Percentiles rank a stretch among this genome's conserved stretches.
Conservation (phyloP, 805 yeast genomes). For the Barnettozyma pratensis region DNA sequence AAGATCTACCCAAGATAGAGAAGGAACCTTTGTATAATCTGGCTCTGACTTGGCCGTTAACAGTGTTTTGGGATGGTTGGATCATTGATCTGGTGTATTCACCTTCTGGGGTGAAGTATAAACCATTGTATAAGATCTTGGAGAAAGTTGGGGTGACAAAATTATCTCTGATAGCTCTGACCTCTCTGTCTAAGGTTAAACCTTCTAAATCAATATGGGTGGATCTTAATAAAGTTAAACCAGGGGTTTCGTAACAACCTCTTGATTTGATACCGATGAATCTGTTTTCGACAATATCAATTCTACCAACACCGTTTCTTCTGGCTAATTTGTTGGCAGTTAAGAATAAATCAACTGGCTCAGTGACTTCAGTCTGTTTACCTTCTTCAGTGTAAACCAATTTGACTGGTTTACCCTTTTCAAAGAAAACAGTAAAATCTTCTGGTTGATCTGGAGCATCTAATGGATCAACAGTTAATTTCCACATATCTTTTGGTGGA, state of each 20-base stretch:
- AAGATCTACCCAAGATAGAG: slow-evolving; percentile 85
- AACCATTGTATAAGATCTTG: slow-evolving; percentile 89
- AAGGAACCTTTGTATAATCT: slow-evolving; percentile 89
- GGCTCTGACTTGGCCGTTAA: slow-evolving; percentile 94
- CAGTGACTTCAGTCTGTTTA: slow-evolving; percentile 57
- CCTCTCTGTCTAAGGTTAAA: slow-evolving; percentile 94
- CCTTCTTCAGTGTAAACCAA: slow-evolving; percentile 59
- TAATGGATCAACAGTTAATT: slow-evolving; percentile 89
- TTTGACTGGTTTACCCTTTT: slow-evolving; percentile 84
- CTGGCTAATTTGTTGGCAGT: slow-evolving; percentile 94
- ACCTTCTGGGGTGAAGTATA: slow-evolving; percentile 97
- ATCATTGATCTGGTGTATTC: slow-evolving; percentile 94
- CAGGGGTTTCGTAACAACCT: slow-evolving; percentile 99
- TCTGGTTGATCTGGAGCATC: slow-evolving; percentile 96
- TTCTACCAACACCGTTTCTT: slow-evolving; percentile 99
- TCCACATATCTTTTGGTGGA: slow-evolving; percentile 99
- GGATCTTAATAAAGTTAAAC: slow-evolving; percentile 87
- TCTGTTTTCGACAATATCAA: slow-evolving; percentile 98
- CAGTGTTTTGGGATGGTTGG: slow-evolving; percentile 89
- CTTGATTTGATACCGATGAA: slow-evolving; percentile 98
- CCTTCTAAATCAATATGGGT: slow-evolving; percentile 98
- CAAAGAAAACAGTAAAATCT: slow-evolving; percentile 75
- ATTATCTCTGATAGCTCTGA: slow-evolving; percentile 91
- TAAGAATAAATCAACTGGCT: slow-evolving; percentile 87
- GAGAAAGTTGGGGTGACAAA: slow-evolving; percentile 93